Conservation (phyloP, 805 yeast species). For the Ogataea degrootiae region DNA sequence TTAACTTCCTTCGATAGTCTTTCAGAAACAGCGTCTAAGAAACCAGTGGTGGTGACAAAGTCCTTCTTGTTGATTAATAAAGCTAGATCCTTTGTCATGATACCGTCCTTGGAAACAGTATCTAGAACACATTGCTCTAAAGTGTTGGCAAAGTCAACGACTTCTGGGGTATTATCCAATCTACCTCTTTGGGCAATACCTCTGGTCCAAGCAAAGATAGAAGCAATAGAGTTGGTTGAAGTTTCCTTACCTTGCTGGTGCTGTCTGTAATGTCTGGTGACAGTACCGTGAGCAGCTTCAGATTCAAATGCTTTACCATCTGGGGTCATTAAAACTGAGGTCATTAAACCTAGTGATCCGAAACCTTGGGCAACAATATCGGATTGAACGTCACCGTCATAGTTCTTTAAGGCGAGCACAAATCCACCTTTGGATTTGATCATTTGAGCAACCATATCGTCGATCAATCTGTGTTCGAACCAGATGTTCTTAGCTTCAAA, state of each 20-base stretch:
- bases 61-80: constrained; percentile 54
- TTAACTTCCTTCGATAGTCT: constrained; percentile 24
- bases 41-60: constrained; percentile 71
- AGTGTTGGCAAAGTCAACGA: constrained; percentile 57
- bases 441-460: constrained; percentile 90
- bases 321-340: constrained; percentile 76
- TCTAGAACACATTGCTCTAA: constrained; percentile 67
- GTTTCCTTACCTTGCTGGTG: constrained; percentile 80
- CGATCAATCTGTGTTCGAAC: constrained; percentile 79
- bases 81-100: constrained; percentile 82
- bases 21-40: constrained; percentile 70
- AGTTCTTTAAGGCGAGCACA: constrained; percentile 75
- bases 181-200: constrained; percentile 80
- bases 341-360: constrained; percentile 81
- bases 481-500: constrained; percentile 60
- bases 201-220: constrained; percentile 84
- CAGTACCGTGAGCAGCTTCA: constrained; percentile 88
- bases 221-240: constrained; percentile 80
- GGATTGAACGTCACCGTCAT: constrained; percentile 83
- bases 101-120: constrained; percentile 68
- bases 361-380: constrained; percentile 87
- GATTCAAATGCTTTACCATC: constrained; percentile 84
- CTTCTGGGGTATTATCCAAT: constrained; percentile 67
- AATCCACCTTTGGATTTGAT: constrained; percentile 79
- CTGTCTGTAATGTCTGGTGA: constrained; percentile 80